Evolutionary conservation across 768 basidiomycete genomes (phyloP), one percentile per base, ranked within the genome.

Genomic region (Phallus indusiatus): DNA sequence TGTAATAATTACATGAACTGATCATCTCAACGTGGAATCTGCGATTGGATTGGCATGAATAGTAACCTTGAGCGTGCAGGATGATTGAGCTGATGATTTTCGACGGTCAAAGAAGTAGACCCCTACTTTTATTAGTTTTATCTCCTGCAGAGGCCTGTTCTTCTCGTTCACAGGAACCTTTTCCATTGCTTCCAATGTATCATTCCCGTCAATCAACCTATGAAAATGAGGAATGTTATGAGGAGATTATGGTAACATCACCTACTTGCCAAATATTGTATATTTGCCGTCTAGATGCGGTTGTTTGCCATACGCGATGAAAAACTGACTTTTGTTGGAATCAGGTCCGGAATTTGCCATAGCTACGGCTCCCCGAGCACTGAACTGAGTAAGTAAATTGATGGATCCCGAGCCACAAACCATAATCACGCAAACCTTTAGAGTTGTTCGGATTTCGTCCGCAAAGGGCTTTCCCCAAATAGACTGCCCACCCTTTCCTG

Each of bases 341-440:
- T 96, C 91, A 10, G 85, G 85, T 1, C 96, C 96, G 8, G 90
- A 86, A 72, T 98, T 99, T 57, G 96, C 96, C 94, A 98, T 98
- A 28, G 96, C 96, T 16, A 98, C 86, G 64, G 97, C 80, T 17
- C 96, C 96, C 61, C 96, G 84, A 54, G 84, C 77, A 71, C 97
- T 97, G 76, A 99, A 98, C 95, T 98, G 68, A 22, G 22, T 46
- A 16, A 17, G 47, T 9, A 12, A 12, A 51, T 54, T 36, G 24
- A 20, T n/a, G 12, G 35, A 14, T 2, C 8, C 9, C 8, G 17
- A 53, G n/a, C n/a, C 17, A 33, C 17, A 33, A 58, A 59, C 8
- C 20, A 50, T 28, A 14, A 2, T 20, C 51, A 54, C 22, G 24
- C 21, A 22, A 33, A 93, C 94, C 79, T 96, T 95, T 64, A 99